Evolutionary conservation across 2,329 filamentous ascomycete genomes (phyloP), one percentile per base, ranked within the genome.

Genomic region (Aureobasidium leucospermi): DNA sequence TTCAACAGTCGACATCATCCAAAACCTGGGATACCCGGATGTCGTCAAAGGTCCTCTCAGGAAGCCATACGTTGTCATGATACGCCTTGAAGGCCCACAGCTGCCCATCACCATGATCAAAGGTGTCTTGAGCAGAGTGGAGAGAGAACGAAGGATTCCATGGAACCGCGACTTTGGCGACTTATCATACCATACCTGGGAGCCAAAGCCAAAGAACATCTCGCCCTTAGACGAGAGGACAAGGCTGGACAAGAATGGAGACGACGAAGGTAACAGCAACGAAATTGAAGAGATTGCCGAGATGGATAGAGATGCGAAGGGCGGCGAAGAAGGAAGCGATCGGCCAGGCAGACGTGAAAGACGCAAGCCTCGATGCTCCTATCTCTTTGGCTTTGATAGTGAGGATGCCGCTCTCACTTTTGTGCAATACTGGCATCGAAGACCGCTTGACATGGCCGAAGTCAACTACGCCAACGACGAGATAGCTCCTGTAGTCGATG

Each of bases 311-410:
- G 47, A 59, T 15, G 16, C n/a, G 29, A 51, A 48, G 28, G 61
- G 61, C 10, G 38, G 39, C 8, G 51, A 62, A 31, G 38, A 47
- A 16, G 16, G 46, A 9, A 70, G 71, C 67, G 67, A 39, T 69
- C 60, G 67, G 72, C 41, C 58, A 72, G 28, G 47, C 64, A 39
- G 32, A 47, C n/a, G 47, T 8, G 71, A 71, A 67, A 68, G 70
- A 60, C 68, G 73, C 45, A 52, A 36, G 45, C 28, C 7, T 6
- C 16, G 23, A 32, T n/a, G 4, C 4, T 41, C 46, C 6, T 71
- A 68, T 73, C 72, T 86, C 13, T 65, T 86, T 23, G 76, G 79
- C 4, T 85, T 88, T 62, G 67, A 74, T 13, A 79, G 80, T n/a
- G 73, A 78, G 52, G 72, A 73, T 9, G 82, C 83, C 62, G 83